These are phyloP conservation scores for Arabidopsis arenosa DNA, from an alignment of 345 rosid genomes.

Conservation along the genomic window DNA sequence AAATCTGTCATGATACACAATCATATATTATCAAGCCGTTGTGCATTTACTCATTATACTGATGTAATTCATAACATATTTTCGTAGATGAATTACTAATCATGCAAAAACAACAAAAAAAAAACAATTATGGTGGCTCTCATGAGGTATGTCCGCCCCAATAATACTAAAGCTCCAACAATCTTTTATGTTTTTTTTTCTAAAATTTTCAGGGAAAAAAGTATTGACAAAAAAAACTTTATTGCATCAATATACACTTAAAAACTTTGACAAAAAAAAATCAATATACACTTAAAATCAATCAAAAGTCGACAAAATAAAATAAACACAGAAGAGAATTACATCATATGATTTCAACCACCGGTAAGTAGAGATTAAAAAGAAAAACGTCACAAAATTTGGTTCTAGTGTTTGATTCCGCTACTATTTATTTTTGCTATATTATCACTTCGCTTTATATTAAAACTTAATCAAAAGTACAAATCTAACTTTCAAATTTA, in stretches of 20 bases:
- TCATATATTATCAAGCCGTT: background rate
- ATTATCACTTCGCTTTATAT: background rate
- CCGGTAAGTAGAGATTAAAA: background rate
- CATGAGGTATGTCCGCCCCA: background rate
- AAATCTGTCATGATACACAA: conserved; percentile 43
- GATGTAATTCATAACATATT: background rate
- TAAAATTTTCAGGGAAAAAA: background rate
- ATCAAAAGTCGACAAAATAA: conserved; percentile 1
- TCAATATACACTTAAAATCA: background rate
- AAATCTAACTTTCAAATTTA: background rate
- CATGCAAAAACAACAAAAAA: background rate
- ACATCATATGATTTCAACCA: conserved; percentile 25
- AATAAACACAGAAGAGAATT: background rate
- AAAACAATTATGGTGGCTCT: background rate
- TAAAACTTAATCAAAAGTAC: background rate
- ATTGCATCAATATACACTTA: background rate
- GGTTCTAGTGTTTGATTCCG: background rate
- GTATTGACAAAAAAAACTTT: background rate
- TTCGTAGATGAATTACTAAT: background rate
- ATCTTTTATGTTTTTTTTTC: background rate
- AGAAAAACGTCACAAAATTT: conserved; percentile 10
- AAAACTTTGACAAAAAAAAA: background rate
- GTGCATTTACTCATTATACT: background rate
- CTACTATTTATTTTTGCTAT: background rate
- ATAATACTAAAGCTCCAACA: background rate